These are phyloP conservation scores for Calonectria fujianensis DNA, from an alignment of 2,329 filamentous ascomycete species.

Conservation along the genomic window DNA sequence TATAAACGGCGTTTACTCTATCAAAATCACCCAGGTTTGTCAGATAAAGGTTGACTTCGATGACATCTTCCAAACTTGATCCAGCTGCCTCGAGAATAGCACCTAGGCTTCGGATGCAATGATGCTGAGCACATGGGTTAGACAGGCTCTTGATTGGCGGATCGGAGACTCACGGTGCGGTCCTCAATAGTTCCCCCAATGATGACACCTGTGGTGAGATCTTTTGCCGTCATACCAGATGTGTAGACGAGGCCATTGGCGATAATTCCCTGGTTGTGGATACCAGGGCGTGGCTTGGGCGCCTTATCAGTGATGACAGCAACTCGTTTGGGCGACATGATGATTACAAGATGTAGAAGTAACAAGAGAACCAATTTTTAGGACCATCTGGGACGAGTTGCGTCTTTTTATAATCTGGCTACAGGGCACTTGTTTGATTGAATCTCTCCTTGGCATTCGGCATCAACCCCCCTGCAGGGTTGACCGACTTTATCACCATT, in stretches of 20 bases:
- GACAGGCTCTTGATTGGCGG: neutral
- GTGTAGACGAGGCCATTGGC: conserved; percentile 80
- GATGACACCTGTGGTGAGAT: conserved; percentile 71
- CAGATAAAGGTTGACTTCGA: conserved; percentile 82
- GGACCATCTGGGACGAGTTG: neutral
- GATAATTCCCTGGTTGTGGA: conserved; percentile 51
- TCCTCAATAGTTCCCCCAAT: conserved; percentile 78
- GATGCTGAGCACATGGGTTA: conserved; percentile 59
- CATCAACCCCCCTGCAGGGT: neutral
- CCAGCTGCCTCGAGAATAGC: conserved; percentile 81
- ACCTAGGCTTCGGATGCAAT: conserved; percentile 80
- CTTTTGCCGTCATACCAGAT: conserved; percentile 81
- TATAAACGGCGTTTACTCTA: conserved; percentile 81
- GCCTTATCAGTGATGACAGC: conserved; percentile 13
- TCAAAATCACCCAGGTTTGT: conserved; percentile 82
- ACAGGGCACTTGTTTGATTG: neutral
- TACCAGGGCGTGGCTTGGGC: conserved; percentile 33
- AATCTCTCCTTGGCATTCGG: neutral
- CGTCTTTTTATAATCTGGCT: neutral
- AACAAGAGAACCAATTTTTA: neutral
- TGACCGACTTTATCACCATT: conserved; percentile 6
- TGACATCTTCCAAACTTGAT: conserved; percentile 75
- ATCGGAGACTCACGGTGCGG: conserved; percentile 68
- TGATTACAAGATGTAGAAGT: neutral
- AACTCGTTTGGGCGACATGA: neutral